Evolutionary conservation across 169 alveolate genomes (phyloP).

Genomic region (Amoebophrya sp.): DNA sequence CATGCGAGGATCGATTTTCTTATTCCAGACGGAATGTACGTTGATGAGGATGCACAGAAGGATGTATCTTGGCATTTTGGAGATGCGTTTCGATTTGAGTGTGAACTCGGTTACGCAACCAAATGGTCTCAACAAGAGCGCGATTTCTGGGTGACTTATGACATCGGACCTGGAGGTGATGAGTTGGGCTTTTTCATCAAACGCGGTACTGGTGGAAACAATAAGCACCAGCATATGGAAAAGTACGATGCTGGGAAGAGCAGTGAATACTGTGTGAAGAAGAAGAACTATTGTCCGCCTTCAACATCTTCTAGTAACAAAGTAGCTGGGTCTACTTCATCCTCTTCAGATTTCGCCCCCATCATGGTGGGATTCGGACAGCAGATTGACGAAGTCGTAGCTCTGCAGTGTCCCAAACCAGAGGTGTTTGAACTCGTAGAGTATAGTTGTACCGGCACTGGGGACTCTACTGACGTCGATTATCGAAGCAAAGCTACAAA

Average conservation of each 20-base stretch:
- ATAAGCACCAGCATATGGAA: neutral
- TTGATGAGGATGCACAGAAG: too few relatives aligned
- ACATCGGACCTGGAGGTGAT: neutral
- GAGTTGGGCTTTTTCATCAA: neutral
- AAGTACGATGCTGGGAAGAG: neutral
- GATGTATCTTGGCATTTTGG: neutral
- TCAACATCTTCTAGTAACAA: too few relatives aligned
- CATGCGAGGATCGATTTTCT: neutral
- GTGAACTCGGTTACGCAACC: neutral
- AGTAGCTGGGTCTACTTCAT: too few relatives aligned
- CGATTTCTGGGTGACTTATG: neutral
- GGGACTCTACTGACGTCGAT: too few relatives aligned
- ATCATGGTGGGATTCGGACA: neutral
- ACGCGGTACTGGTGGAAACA: neutral
- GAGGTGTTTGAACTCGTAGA: neutral
- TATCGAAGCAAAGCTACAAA: neutral
- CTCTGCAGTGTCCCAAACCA: neutral
- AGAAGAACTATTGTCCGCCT: neutral
- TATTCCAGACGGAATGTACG: too few relatives aligned
- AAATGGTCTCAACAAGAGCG: neutral
- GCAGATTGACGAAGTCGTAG: neutral
- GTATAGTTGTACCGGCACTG: too few relatives aligned
- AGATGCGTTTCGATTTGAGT: neutral
- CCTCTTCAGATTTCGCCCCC: too few relatives aligned
- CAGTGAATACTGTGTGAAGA: neutral